Evolutionary conservation across 1,284 basidiomycete species (phyloP).

Genomic region (Mycena citricolor): DNA sequence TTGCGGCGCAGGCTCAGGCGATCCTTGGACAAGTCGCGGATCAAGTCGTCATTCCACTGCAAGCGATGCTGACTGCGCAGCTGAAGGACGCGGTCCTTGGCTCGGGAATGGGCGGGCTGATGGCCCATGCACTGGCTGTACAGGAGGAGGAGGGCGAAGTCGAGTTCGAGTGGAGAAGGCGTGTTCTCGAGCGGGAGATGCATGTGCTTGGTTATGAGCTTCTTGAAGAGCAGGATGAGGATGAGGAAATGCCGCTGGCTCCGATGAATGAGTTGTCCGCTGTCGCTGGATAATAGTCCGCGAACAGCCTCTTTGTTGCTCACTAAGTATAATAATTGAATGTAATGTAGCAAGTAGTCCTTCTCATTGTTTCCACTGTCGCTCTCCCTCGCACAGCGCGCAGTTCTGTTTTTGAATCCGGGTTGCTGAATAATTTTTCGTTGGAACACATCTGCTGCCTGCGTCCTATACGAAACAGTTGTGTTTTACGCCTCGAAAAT

Average conservation of each 20-base stretch:
- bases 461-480: too few species aligned
- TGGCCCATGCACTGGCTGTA: conserved; percentile 15
- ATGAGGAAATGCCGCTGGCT: conserved; percentile 3
- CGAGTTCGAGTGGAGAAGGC: conserved; percentile 21
- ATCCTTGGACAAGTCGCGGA: conserved; percentile 11
- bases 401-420: too few species aligned
- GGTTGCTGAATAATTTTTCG: too few species aligned
- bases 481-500: too few species aligned
- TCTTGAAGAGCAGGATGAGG: conserved; percentile 10
- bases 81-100: conserved; percentile 20
- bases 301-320: too few species aligned
- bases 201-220: conserved; percentile 4
- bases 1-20: neutral
- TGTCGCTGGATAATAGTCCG: too few species aligned
- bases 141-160: conserved; percentile 22
- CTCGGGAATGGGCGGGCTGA: conserved; percentile 18
- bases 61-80: conserved; percentile 18
- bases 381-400: too few species aligned
- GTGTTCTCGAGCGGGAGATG: conserved; percentile 12
- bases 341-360: too few species aligned
- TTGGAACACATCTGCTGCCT: too few species aligned
- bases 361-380: too few species aligned
- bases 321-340: too few species aligned
- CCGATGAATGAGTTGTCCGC: too few species aligned
- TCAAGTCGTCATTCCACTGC: conserved; percentile 14